phyloP scores from a whole-genome alignment of 805 yeast species.

The Saturnispora zaruensis region DNA sequence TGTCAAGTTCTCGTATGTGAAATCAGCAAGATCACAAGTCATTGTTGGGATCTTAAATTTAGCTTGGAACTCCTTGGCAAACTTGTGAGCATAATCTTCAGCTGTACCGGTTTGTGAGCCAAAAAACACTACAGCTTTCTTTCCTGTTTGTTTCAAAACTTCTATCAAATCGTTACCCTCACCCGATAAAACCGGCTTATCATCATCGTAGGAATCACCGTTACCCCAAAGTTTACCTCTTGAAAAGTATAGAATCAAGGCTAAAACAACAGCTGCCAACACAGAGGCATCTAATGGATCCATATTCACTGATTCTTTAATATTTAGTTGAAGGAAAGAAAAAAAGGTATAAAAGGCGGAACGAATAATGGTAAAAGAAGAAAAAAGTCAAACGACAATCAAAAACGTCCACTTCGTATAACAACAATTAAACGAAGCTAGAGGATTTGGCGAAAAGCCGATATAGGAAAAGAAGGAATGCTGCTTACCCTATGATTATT shows the following conservation, averaged over 20 bases:
- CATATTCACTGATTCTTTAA: slow-evolving; percentile 33
- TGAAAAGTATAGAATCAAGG: slow-evolving; percentile 56
- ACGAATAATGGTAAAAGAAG: slow-evolving; percentile 2
- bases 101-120: slow-evolving; percentile 99
- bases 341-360: not conserved
- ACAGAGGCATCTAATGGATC: slow-evolving; percentile 69
- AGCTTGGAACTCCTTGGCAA: slow-evolving; percentile 79
- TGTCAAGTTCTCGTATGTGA: slow-evolving; percentile 1
- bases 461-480: not conserved
- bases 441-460: not conserved
- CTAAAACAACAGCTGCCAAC: slow-evolving; percentile 55
- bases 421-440: not conserved
- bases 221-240: slow-evolving; percentile 47
- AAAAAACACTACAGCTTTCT: slow-evolving; percentile 71
- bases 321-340: not conserved
- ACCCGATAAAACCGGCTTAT: slow-evolving; percentile 28
- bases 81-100: slow-evolving; percentile 88
- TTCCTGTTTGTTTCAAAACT: slow-evolving; percentile 50
- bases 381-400: not conserved
- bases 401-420: not conserved
- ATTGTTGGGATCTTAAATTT: slow-evolving; percentile 74
- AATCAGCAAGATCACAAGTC: slow-evolving; percentile 64
- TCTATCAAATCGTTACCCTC: slow-evolving; percentile 48
- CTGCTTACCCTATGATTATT: not conserved
- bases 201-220: slow-evolving; percentile 21